Evolutionary conservation across 805 yeast genomes (phyloP), one percentile per base, ranked within the genome.

Genomic region (Blastobotrys terrestris): DNA sequence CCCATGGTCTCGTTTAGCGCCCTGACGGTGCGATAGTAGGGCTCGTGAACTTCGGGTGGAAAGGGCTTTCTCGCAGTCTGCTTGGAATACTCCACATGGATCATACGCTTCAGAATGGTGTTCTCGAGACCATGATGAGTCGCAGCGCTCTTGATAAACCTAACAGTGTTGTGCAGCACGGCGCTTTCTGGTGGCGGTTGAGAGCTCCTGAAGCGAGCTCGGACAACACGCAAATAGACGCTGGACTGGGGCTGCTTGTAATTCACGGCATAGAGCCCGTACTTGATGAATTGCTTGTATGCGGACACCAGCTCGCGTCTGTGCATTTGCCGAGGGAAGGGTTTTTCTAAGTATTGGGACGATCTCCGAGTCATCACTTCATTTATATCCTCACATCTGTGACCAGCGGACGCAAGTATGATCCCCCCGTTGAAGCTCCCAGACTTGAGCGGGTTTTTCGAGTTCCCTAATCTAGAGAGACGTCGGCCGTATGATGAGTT

Each of bases 31-130:
- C 40, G 40, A 19, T 49, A 46, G 58, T 58, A 59, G 3, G 19
- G 15, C 31, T n/a, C 31, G 13, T 31, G 13, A 13, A 15, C 45
- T 14, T 18, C 31, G 85, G 6, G 68, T 75, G 44, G 74, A 79
- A 11, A 5, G 35, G 35, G 35, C 11, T 26, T 26, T 26, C 35
- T 26, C 5, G 35, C 35, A 5, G 8, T 6, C 8, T 6, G 35
- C 11, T 11, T 26, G 35, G 35, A 26, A 26, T 21, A 44, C 16
- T 44, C 47, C 16, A 44, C 47, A 44, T 44, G 47, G 35, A 44
- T 21, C 35, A 44, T 44, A 18, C 21, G 19, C 18, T 21, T 21
- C 39, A 44, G 15, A 3, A 44, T 8, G 15, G 19, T 8, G 19
- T 18, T 21, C 35, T 44, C 47, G 16, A 44, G 19, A 11, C 47